Evolutionary conservation across 2,329 filamentous ascomycete genomes (phyloP).

Genomic region (Westerdykella aurantiaca): DNA sequence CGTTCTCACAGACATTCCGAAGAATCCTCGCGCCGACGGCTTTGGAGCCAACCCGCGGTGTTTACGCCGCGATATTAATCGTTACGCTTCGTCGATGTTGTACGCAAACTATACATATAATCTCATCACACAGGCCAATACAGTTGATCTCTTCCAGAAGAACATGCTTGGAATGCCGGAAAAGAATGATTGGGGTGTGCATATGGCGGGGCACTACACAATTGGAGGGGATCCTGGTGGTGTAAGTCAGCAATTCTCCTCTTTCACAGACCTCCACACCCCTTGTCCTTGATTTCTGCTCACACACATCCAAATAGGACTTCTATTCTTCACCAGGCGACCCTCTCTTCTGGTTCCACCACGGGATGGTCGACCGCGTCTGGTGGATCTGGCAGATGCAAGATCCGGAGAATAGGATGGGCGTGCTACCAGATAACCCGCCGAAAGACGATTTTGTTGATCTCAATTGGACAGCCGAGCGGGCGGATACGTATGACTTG

Average conservation of each 20-base stretch:
- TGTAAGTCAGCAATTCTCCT: slow-evolving; percentile 9
- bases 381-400: slow-evolving; percentile 49
- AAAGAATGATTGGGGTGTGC: slow-evolving; percentile 33
- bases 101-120: slow-evolving; percentile 17
- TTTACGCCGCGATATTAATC: slow-evolving; percentile 31
- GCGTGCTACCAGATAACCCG: slow-evolving; percentile 16
- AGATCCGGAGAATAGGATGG: slow-evolving; percentile 27
- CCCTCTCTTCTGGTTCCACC: slow-evolving; percentile 45
- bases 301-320: slow-evolving; percentile 26
- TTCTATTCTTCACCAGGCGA: slow-evolving; percentile 44
- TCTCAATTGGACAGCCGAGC: slow-evolving; percentile 15
- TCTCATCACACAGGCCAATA: slow-evolving; percentile 12
- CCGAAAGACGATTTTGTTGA: slow-evolving; percentile 16
- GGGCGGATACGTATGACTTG: slow-evolving; percentile 15
- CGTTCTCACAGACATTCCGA: slow-evolving; percentile 21
- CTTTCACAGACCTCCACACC: background rate
- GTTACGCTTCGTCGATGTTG: slow-evolving; percentile 11
- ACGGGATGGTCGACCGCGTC: slow-evolving; percentile 43
- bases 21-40: slow-evolving; percentile 23
- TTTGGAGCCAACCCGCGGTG: slow-evolving; percentile 29
- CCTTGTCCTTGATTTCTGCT: background rate
- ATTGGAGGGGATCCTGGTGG: slow-evolving; percentile 21
- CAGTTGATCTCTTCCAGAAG: slow-evolving; percentile 41
- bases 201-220: slow-evolving; percentile 37
- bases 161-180: slow-evolving; percentile 32